phyloP scores from a whole-genome alignment of 192 early-diverging fungal genomes.

The Entomortierella lignicola region DNA sequence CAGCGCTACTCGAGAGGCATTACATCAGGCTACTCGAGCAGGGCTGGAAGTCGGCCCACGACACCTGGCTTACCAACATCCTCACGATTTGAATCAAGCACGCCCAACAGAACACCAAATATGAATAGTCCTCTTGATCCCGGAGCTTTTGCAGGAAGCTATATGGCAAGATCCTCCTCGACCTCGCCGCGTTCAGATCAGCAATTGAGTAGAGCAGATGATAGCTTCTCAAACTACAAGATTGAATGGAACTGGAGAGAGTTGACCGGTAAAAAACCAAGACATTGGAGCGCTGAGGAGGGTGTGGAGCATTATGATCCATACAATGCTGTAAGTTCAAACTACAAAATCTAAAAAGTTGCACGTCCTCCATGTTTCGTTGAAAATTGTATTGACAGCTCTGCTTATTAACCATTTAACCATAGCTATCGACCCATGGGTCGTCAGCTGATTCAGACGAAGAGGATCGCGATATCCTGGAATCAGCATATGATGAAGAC shows the following conservation, averaged over 20 bases:
- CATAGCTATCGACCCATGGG: constrained; percentile 35
- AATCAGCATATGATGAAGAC: constrained; percentile 20
- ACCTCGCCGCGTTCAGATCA: too few species aligned
- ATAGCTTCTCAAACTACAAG: constrained; percentile 43
- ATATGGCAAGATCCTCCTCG: too few species aligned
- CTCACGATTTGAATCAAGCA: constrained; percentile 32
- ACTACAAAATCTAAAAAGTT: too few species aligned
- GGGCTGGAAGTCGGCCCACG: constrained; percentile 39
- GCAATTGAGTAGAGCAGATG: too few species aligned
- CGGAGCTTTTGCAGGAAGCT: too few species aligned
- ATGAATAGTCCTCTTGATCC: too few species aligned
- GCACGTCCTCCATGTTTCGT: too few species aligned
- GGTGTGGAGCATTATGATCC: constrained; percentile 46
- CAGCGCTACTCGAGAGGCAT: constrained; percentile 9
- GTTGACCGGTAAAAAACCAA: constrained; percentile 44
- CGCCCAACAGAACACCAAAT: constrained; percentile 23
- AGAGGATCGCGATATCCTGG: constrained; percentile 15
- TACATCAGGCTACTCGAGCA: constrained; percentile 38
- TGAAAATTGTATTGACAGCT: too few species aligned
- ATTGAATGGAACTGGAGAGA: constrained; percentile 56
- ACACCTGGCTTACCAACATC: constrained; percentile 39
- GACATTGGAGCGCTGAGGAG: constrained; percentile 43
- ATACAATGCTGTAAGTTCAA: constrained; percentile 48
- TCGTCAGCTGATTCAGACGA: constrained; percentile 39
- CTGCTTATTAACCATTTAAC: too few species aligned